Conservation (phyloP, 306 rosid species). For the Casuarina glauca region DNA sequence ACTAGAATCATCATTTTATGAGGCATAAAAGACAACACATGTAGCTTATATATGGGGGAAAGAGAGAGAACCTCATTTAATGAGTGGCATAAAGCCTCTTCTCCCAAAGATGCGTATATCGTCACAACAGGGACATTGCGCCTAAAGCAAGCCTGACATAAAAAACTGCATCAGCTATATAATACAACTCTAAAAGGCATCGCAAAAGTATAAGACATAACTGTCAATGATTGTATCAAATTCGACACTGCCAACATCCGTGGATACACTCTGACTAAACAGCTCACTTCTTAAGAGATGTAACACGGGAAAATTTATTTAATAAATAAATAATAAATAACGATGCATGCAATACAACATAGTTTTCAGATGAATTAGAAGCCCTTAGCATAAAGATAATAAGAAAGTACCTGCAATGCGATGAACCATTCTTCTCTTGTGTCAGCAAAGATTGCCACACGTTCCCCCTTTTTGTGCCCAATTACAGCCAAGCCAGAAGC, state of each 20-base stretch:
- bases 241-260: background rate
- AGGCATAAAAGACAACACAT: background rate
- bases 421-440: conserved; percentile 92
- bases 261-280: background rate
- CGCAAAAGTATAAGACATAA: background rate
- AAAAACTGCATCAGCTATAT: conserved; percentile 12
- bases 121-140: conserved; percentile 93
- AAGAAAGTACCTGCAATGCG: conserved; percentile 74
- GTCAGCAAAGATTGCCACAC: conserved; percentile 87
- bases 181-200: background rate
- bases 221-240: conserved; percentile 7
- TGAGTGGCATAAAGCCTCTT: conserved; percentile 89
- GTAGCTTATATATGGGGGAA: conserved; percentile 5
- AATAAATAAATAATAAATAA: background rate
- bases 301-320: background rate
- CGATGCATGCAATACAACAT: background rate
- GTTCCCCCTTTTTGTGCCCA: conserved; percentile 71
- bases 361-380: background rate
- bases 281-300: background rate
- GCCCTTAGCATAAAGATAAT: background rate
- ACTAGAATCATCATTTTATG: background rate
- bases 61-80: conserved; percentile 78
- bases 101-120: conserved; percentile 88
- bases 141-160: conserved; percentile 81
- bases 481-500: conserved; percentile 71